Evolutionary conservation across 1,284 basidiomycete species (phyloP).

Genomic region (Apiotrichum sp.): DNA sequence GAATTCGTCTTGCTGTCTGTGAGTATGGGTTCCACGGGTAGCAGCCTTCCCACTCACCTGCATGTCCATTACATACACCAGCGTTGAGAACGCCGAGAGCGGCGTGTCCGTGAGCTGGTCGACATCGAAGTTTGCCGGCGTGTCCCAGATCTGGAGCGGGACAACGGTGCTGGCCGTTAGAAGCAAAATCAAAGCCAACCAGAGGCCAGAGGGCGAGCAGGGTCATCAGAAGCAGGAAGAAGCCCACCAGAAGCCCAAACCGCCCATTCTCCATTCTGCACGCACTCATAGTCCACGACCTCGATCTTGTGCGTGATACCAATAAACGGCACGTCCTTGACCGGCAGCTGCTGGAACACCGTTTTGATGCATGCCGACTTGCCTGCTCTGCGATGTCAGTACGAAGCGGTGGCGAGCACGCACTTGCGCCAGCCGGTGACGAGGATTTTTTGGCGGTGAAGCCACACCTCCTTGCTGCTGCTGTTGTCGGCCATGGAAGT

Average conservation of each 20-base stretch:
- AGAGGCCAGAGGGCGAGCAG: background rate
- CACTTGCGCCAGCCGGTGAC: slow-evolving; percentile 73
- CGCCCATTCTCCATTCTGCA: background rate
- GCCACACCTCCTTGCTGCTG: background rate
- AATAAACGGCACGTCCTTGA: slow-evolving; percentile 86
- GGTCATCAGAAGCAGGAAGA: background rate
- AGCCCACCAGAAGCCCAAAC: background rate
- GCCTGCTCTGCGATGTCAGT: slow-evolving; percentile 59
- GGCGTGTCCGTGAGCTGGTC: slow-evolving; percentile 62
- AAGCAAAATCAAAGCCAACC: too few species aligned
- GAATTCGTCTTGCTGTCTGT: slow-evolving; percentile 47
- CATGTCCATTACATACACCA: slow-evolving; percentile 96
- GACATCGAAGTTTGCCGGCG: slow-evolving; percentile 74
- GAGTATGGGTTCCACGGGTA: too few species aligned
- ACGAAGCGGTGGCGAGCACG: slow-evolving; percentile 6
- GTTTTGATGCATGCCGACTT: slow-evolving; percentile 91
- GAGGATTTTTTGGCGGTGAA: slow-evolving; percentile 57
- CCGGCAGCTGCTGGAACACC: slow-evolving; percentile 74
- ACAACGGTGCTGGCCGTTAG: slow-evolving; percentile 65
- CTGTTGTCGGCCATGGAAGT: background rate
- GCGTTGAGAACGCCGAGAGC: slow-evolving; percentile 65
- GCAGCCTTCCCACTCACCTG: slow-evolving; percentile 58
- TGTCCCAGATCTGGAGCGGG: slow-evolving; percentile 91
- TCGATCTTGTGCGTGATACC: slow-evolving; percentile 74
- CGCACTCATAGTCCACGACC: slow-evolving; percentile 75